Conservation (phyloP, 805 yeast species). For the Millerago galiae region DNA sequence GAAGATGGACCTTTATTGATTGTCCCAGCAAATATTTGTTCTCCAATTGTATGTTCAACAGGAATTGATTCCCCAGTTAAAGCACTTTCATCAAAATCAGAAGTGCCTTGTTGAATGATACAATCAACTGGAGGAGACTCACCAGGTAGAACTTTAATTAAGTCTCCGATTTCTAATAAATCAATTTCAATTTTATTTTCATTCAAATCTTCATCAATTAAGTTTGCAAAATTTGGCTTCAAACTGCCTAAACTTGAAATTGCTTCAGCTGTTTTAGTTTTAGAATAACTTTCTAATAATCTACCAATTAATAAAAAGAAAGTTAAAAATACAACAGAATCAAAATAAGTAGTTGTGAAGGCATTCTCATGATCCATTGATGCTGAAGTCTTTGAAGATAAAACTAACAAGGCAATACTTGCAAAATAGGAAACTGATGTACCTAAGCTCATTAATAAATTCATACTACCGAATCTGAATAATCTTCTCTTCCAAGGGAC, state of each 20-base stretch:
- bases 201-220: conserved; percentile 28
- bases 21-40: conserved; percentile 68
- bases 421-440: conserved; percentile 68
- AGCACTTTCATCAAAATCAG: conserved; percentile 56
- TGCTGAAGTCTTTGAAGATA: conserved; percentile 31
- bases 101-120: conserved; percentile 38
- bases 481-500: conserved; percentile 51
- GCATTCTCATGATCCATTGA: conserved; percentile 25
- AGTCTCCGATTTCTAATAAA: conserved; percentile 46
- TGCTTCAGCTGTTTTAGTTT: conserved; percentile 61
- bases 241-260: conserved; percentile 46
- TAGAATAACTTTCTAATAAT: conserved; percentile 59
- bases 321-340: conserved; percentile 70
- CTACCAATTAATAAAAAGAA: conserved; percentile 69
- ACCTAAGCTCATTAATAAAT: conserved; percentile 63
- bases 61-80: conserved; percentile 59
- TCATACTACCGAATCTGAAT: conserved; percentile 75
- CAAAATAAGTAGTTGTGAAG: conserved; percentile 63
- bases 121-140: conserved; percentile 59
- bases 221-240: conserved; percentile 43
- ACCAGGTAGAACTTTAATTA: conserved; percentile 42
- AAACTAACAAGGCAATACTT: conserved; percentile 48
- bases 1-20: conserved; percentile 53
- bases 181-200: conserved; percentile 35
- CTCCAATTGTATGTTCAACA: conserved; percentile 50